Base-by-base conservation (phyloP, 2,329 filamentous ascomycete genomes). In the Aspergillus caelatus region DNA sequence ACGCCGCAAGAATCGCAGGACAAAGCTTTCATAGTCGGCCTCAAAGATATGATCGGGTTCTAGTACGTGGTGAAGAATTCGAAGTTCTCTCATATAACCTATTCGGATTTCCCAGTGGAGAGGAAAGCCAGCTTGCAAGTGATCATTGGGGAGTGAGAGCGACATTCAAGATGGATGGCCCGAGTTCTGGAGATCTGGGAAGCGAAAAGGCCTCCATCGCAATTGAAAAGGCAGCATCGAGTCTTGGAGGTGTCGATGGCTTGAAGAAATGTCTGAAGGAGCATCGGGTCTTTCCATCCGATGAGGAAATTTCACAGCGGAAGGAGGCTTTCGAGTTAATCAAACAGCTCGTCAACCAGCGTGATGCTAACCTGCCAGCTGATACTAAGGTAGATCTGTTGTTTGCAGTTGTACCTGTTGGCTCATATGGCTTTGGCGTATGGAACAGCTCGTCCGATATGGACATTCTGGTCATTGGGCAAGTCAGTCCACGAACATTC, bases 361-460 rank as follows among this genome's bases (percentile, higher is more conserved):
- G 61, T 19, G 61, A 60, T 23, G 23, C 57, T 1, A 62, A 62
- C 16, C 30, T 62, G 3, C 45, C 61, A 8, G 16, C 19, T 1
- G 61, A 50, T 39, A 62, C 57, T 3, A 16, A 56, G 8, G 11
- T 59, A 28, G 58, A 48, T 8, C 43, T 62, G 12, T 50, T 36
- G 7, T 62, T 62, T 23, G 56, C 23, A 1, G 28, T 60, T 1
- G 61, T 59, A 10, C 57, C 61, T 16, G 61, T 62, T 16, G 61
- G 61, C 1, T 62, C 61, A 21, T 62, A 62, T 28, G 56, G 56
- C 5, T 30, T 62, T 3, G 57, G 57, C 1, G 61, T 62, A 6
- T 62, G 61, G 61, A 62, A 45, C 39, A 16, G 36, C 39, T 56
- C 56, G 1, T 62, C 61, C n/a, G 61, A 62, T 32, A 59, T 62